Evolutionary conservation across 2,329 filamentous ascomycete species (phyloP).

Genomic region (Aureobasidium leucospermi): DNA sequence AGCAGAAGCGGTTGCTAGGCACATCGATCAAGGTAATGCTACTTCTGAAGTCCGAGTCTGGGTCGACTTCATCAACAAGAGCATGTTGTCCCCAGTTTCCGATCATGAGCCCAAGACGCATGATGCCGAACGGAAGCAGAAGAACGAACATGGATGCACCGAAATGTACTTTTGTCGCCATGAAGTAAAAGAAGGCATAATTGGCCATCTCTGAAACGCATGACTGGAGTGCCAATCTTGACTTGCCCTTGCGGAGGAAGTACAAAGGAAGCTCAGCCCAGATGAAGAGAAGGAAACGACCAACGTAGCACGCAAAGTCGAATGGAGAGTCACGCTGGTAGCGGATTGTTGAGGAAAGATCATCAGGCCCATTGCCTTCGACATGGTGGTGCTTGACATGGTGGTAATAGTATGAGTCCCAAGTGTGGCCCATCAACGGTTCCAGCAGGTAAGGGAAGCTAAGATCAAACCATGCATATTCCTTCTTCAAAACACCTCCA

Average conservation of each 20-base stretch:
- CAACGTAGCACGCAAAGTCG: slow-evolving; percentile 65
- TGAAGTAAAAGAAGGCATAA: slow-evolving; percentile 46
- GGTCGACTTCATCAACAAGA: slow-evolving; percentile 67
- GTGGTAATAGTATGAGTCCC: slow-evolving; percentile 80
- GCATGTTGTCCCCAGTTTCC: slow-evolving; percentile 83
- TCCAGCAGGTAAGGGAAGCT: slow-evolving; percentile 67
- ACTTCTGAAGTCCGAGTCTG: slow-evolving; percentile 69
- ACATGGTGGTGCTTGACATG: slow-evolving; percentile 83
- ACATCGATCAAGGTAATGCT: slow-evolving; percentile 77
- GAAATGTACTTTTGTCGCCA: slow-evolving; percentile 44
- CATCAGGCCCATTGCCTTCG: slow-evolving; percentile 70
- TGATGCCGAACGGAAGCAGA: slow-evolving; percentile 56
- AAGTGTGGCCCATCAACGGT: slow-evolving; percentile 73
- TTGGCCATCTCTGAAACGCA: slow-evolving; percentile 55
- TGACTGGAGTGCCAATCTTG: slow-evolving; percentile 46
- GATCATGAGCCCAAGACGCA: slow-evolving; percentile 68
- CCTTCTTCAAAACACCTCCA: slow-evolving; percentile 57
- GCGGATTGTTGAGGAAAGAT: slow-evolving; percentile 67
- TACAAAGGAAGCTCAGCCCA: slow-evolving; percentile 72
- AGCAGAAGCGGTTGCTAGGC: slow-evolving; percentile 70
- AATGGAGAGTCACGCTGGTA: slow-evolving; percentile 63
- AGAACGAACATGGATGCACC: slow-evolving; percentile 58
- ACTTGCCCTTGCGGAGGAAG: slow-evolving; percentile 59
- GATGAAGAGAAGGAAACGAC: slow-evolving; percentile 64
- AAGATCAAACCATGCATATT: slow-evolving; percentile 51